These are phyloP conservation scores for Russula emetica DNA, from an alignment of 768 basidiomycete genomes.

Conservation along the genomic window DNA sequence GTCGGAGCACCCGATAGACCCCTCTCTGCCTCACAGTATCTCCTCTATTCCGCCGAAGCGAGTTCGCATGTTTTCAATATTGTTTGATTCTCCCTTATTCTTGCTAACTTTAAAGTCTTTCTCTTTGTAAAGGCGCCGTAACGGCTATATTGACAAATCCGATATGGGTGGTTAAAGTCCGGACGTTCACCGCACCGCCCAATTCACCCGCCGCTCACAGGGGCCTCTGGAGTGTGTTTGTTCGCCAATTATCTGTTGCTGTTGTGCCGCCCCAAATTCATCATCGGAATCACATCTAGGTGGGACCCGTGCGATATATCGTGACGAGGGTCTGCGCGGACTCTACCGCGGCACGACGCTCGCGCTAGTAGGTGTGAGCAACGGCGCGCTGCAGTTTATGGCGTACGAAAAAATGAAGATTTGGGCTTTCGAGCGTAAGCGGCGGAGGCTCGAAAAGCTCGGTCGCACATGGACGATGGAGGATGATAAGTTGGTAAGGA, in stretches of 20 bases:
- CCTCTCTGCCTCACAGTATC: slow-evolving; percentile 72
- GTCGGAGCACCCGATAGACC: slow-evolving; percentile 60
- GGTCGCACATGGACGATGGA: slow-evolving; percentile 65
- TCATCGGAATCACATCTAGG: slow-evolving; percentile 39
- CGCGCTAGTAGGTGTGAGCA: slow-evolving; percentile 88
- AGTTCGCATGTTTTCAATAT: slow-evolving; percentile 57
- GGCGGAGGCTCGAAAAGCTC: slow-evolving; percentile 51
- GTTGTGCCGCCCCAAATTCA: too few relatives aligned
- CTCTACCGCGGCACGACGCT: slow-evolving; percentile 85
- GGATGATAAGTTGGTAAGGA: slow-evolving; percentile 77
- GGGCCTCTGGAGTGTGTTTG: slow-evolving; percentile 66
- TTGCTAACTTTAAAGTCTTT: slow-evolving; percentile 17
- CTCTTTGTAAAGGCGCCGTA: slow-evolving; percentile 63
- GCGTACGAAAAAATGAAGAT: slow-evolving; percentile 94
- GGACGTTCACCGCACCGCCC: slow-evolving; percentile 83
- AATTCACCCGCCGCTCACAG: slow-evolving; percentile 71
- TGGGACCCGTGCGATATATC: slow-evolving; percentile 67
- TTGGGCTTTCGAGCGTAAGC: slow-evolving; percentile 80
- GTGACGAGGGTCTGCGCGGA: slow-evolving; percentile 70
- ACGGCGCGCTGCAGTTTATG: slow-evolving; percentile 94
- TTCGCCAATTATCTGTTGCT: neutral
- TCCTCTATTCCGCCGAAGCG: slow-evolving; percentile 91
- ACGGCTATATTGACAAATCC: slow-evolving; percentile 96
- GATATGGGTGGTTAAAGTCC: slow-evolving; percentile 95
- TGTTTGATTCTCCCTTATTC: neutral